These are phyloP conservation scores for Sarocladium kiliense DNA, from an alignment of 2,329 filamentous ascomycete genomes.

Conservation along the genomic window DNA sequence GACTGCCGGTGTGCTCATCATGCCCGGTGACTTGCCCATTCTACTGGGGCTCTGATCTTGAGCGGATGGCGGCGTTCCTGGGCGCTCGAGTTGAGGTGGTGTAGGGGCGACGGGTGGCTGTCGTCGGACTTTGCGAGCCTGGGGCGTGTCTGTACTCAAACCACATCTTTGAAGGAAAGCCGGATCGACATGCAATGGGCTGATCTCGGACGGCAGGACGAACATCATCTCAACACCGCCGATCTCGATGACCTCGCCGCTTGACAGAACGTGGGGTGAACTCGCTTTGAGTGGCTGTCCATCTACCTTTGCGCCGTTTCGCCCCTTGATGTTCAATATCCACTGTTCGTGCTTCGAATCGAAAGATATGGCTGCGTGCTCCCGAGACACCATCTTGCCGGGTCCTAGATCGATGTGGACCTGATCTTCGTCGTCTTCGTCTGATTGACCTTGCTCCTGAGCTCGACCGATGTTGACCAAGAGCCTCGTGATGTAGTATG, in stretches of 20 bases:
- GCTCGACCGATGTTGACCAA: conserved; percentile 71
- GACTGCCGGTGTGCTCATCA: conserved; percentile 28
- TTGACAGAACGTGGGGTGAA: conserved; percentile 59
- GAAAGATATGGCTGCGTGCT: conserved; percentile 71
- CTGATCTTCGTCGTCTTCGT: conserved; percentile 41
- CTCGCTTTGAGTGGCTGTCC: conserved; percentile 56
- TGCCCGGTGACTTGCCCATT: conserved; percentile 24
- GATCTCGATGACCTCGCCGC: conserved; percentile 88
- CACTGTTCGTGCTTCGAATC: conserved; percentile 65
- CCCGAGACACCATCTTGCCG: conserved; percentile 73
- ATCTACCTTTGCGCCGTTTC: conserved; percentile 86
- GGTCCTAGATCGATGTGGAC: conserved; percentile 88
- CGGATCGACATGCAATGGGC: conserved; percentile 61
- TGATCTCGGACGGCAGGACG: conserved; percentile 73
- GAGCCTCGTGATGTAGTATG: conserved; percentile 75
- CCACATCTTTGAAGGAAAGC: conserved; percentile 66
- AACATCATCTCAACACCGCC: conserved; percentile 98
- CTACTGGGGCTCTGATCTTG: conserved; percentile 20
- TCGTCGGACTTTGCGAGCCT: conserved; percentile 16
- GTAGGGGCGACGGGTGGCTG: conserved; percentile 20
- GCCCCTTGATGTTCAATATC: conserved; percentile 82
- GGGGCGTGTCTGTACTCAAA: conserved; percentile 31
- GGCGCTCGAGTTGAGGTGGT: conserved; percentile 56
- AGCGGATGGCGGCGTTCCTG: conserved; percentile 53
- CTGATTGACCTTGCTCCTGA: conserved; percentile 42